phyloP scores from a whole-genome alignment of 805 yeast genomes.

The Cyberlindnera sargentensis region DNA sequence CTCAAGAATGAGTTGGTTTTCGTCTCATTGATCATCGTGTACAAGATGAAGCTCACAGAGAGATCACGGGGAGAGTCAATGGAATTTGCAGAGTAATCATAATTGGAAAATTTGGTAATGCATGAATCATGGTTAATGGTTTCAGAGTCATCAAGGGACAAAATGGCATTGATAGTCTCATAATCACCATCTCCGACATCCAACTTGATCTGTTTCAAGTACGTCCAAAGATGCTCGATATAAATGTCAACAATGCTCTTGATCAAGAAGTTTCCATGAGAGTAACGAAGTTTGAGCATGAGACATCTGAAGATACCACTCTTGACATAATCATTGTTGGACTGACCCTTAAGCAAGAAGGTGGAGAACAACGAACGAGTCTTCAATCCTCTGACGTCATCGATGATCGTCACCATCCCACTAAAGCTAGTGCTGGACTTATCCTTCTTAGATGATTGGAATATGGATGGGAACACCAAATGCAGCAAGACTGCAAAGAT shows the following conservation, averaged over 20 bases:
- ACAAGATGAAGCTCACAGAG: slow-evolving; percentile 13
- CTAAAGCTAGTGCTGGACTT: not conserved
- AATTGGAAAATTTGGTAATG: slow-evolving; percentile 7
- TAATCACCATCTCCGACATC: slow-evolving; percentile 13
- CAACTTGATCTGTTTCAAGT: slow-evolving; percentile 18
- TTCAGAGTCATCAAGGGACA: slow-evolving; percentile 18
- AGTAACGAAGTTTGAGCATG: slow-evolving; percentile 16
- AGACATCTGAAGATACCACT: slow-evolving; percentile 21
- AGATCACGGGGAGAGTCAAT: slow-evolving; percentile 2
- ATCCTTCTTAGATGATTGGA: slow-evolving; percentile 5
- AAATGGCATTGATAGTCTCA: slow-evolving; percentile 21
- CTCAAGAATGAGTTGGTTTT: slow-evolving; percentile 18
- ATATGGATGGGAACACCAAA: slow-evolving; percentile 19
- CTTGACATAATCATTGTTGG: slow-evolving; percentile 19
- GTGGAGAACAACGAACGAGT: slow-evolving; percentile 14
- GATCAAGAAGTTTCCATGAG: slow-evolving; percentile 14
- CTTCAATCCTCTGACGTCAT: slow-evolving; percentile 19
- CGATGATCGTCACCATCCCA: slow-evolving; percentile 1
- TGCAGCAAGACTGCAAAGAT: slow-evolving; percentile 23
- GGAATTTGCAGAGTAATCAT: not conserved
- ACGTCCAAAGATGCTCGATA: slow-evolving; percentile 22
- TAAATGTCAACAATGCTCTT: slow-evolving; percentile 17
- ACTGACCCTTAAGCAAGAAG: slow-evolving; percentile 8
- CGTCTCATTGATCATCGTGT: slow-evolving; percentile 17
- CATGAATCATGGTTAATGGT: slow-evolving; percentile 22